Evolutionary conservation across 2,329 filamentous ascomycete species (phyloP).

Genomic region (Cladophialophora yegresii): DNA sequence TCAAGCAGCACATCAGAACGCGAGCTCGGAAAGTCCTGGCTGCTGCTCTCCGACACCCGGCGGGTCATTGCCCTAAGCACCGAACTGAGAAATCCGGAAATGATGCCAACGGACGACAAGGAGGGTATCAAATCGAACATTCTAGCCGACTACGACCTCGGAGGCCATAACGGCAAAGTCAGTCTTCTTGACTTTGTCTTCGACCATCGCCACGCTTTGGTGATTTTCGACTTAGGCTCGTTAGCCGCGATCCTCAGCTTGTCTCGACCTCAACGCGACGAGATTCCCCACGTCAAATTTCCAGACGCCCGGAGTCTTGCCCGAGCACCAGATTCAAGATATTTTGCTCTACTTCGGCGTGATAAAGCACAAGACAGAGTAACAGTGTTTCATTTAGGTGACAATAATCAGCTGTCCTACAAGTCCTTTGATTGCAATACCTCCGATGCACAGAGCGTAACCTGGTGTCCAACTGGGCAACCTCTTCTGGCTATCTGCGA

Average conservation of each 20-base stretch:
- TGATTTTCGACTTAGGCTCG: constrained; percentile 30
- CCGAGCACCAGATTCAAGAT: constrained; percentile 14
- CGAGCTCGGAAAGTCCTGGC: constrained; percentile 20
- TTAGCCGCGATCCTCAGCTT: constrained; percentile 30
- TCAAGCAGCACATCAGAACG: constrained; percentile 22
- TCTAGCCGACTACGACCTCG: constrained; percentile 31
- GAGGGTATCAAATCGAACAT: constrained; percentile 22
- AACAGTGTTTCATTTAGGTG: constrained; percentile 25
- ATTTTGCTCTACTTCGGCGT: constrained; percentile 30
- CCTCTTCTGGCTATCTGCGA: constrained; percentile 32
- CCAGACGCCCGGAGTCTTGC: constrained; percentile 25
- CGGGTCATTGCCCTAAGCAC: constrained; percentile 29
- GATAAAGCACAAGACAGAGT: constrained; percentile 31
- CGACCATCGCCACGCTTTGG: constrained; percentile 30
- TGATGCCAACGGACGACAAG: constrained; percentile 14
- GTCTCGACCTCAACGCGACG: constrained; percentile 29
- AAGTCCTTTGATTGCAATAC: constrained; percentile 31
- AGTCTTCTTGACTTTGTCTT: constrained; percentile 31
- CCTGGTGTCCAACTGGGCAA: constrained; percentile 29
- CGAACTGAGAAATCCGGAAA: constrained; percentile 13
- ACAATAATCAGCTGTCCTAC: constrained; percentile 16
- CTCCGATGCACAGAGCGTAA: constrained; percentile 31
- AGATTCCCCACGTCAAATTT: constrained; percentile 33
- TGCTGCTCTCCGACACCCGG: constrained; percentile 28
- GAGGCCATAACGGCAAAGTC: constrained; percentile 30